phyloP scores from a whole-genome alignment of 148 eudicot genomes.

The Chenopodium album region DNA sequence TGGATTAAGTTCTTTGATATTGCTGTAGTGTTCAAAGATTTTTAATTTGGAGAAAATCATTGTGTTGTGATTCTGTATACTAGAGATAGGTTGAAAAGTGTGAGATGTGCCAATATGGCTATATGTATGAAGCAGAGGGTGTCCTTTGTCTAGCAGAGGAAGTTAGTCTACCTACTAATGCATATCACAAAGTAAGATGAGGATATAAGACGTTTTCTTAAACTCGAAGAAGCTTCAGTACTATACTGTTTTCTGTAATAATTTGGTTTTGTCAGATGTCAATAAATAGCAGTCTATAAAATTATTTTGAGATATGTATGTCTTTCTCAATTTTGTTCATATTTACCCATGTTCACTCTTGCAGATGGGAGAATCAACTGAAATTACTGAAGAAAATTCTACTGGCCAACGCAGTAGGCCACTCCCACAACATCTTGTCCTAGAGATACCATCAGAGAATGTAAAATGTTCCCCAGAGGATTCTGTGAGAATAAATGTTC shows the following conservation, averaged over 20 bases:
- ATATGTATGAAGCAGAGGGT: background rate
- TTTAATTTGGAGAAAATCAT: background rate
- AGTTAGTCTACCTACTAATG: background rate
- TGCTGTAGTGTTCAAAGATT: too few relatives aligned
- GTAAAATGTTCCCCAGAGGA: slow-evolving; percentile 43
- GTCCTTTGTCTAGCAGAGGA: background rate
- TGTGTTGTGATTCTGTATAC: background rate
- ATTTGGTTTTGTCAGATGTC: background rate
- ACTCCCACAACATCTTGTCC: slow-evolving; percentile 34
- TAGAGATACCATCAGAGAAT: slow-evolving; percentile 52
- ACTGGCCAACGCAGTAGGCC: slow-evolving; percentile 31
- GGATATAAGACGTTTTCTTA: background rate
- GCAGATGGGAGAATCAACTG: slow-evolving; percentile 58
- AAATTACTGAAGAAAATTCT: slow-evolving; percentile 65
- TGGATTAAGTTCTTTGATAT: too few relatives aligned
- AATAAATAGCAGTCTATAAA: background rate
- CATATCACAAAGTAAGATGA: background rate
- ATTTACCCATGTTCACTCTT: background rate
- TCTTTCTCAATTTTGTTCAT: background rate
- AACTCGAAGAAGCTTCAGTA: background rate
- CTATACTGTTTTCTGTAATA: background rate
- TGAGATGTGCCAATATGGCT: background rate
- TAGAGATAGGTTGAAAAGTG: background rate
- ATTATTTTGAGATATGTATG: background rate
- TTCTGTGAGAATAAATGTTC: slow-evolving; percentile 55